Conservation (phyloP, 495 filamentous ascomycete genomes). For the Podospora pseudoanserina region DNA sequence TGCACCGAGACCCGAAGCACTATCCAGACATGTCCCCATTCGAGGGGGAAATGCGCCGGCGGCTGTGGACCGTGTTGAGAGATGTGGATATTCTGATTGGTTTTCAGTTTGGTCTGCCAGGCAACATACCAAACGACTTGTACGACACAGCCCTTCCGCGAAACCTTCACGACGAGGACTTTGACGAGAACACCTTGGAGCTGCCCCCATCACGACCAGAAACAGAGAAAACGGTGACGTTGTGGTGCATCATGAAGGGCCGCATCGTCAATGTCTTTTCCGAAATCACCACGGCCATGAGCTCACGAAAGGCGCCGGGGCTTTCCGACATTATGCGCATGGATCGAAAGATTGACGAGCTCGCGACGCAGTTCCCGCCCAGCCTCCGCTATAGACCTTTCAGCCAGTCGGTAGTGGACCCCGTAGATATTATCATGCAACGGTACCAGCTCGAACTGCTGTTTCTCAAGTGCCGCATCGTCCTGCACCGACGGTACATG, state of each 20-base stretch:
- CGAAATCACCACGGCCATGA: conserved; percentile 25
- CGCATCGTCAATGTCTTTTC: conserved; percentile 26
- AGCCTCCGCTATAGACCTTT: conserved; percentile 21
- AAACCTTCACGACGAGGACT: conserved; percentile 39
- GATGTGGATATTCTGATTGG: conserved; percentile 30
- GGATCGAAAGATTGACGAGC: conserved; percentile 31
- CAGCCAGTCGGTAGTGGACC: conserved; percentile 26
- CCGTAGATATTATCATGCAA: conserved; percentile 33
- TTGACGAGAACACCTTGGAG: conserved; percentile 29
- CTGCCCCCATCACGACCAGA: conserved; percentile 39
- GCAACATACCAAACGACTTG: conserved; percentile 23
- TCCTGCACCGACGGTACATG: conserved; percentile 36
- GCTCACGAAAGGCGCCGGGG: conserved; percentile 21
- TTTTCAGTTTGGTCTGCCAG: conserved; percentile 33
- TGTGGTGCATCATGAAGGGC: conserved; percentile 28
- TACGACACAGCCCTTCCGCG: conserved; percentile 38
- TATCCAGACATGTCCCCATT: conserved; percentile 34
- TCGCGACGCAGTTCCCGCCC: conserved; percentile 23
- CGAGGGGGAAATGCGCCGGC: conserved; percentile 38
- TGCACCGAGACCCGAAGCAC: conserved; percentile 40
- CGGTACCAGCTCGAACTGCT: conserved; percentile 33
- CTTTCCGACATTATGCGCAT: conserved; percentile 33
- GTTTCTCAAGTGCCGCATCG: conserved; percentile 30
- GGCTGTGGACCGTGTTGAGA: conserved; percentile 33
- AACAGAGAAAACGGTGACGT: conserved; percentile 28